Percentiles rank a stretch among this genome's conserved stretches.
These are phyloP conservation scores for Bullera alba DNA, from an alignment of 768 basidiomycete genomes.

Conservation along the genomic window DNA sequence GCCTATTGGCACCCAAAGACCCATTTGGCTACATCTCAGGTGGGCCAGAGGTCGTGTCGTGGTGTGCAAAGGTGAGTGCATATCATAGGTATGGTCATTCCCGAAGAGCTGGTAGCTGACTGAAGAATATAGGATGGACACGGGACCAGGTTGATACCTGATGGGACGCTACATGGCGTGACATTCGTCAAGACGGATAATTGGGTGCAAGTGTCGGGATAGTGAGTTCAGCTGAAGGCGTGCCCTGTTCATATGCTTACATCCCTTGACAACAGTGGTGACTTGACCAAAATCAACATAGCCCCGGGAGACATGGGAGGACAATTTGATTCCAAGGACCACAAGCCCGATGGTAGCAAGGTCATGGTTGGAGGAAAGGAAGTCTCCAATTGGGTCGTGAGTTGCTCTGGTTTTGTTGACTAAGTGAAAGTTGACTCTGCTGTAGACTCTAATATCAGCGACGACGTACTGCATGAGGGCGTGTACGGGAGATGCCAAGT, in stretches of 20 bases:
- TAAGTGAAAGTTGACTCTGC: background rate
- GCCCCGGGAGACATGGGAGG: constrained; percentile 29
- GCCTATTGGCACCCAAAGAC: constrained; percentile 25
- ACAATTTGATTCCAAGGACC: constrained; percentile 27
- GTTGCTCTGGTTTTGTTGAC: constrained; percentile 2
- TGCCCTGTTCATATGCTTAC: too few species aligned
- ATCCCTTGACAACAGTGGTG: too few species aligned
- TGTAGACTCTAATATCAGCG: constrained; percentile 33
- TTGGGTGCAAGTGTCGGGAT: constrained; percentile 37
- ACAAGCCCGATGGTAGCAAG: constrained; percentile 23
- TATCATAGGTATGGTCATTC: background rate
- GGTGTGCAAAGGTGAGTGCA: constrained; percentile 30
- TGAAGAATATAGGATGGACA: constrained; percentile 11
- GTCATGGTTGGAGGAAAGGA: constrained; percentile 13
- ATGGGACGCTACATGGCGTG: constrained; percentile 36
- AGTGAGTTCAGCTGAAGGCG: constrained; percentile 24
- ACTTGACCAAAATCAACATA: constrained; percentile 40
- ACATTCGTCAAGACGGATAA: constrained; percentile 35
- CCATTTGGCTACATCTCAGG: constrained; percentile 13
- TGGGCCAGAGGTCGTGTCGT: constrained; percentile 25
- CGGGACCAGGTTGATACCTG: constrained; percentile 30
- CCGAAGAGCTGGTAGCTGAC: background rate
- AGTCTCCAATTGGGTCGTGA: constrained; percentile 34
- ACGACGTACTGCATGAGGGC: constrained; percentile 35
- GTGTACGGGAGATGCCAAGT: constrained; percentile 38